Conservation (phyloP, 371 early-diverging fungal genomes). For the Haplosporangium sp. region DNA sequence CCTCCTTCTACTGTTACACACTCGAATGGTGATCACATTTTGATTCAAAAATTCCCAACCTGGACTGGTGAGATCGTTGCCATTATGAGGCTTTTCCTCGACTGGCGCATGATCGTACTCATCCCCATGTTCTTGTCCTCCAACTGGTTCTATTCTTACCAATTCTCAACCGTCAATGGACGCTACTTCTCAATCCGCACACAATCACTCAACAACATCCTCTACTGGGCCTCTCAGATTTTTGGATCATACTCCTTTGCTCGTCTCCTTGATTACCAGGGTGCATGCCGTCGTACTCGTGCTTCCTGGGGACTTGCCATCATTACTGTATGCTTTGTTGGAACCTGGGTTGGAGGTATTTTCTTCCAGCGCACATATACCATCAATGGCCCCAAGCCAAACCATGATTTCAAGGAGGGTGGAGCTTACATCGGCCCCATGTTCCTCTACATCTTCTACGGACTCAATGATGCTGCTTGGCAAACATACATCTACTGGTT, state of each 20-base stretch:
- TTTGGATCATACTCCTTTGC: too few species aligned
- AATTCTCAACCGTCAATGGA: conserved; percentile 49
- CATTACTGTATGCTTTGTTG: neutral
- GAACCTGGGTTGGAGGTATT: conserved; percentile 7
- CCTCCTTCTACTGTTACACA: conserved; percentile 71
- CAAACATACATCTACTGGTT: conserved; percentile 79
- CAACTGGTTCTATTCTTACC: conserved; percentile 85
- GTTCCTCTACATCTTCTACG: conserved; percentile 64
- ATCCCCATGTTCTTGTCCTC: conserved; percentile 79
- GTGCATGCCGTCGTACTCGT: too few species aligned
- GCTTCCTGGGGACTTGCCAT: too few species aligned
- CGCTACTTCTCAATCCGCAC: too few species aligned
- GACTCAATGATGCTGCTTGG: conserved; percentile 53
- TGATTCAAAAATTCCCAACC: conserved; percentile 61
- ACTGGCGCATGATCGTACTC: conserved; percentile 73
- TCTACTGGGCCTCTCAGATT: too few species aligned
- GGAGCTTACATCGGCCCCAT: conserved; percentile 53
- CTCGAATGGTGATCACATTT: conserved; percentile 72
- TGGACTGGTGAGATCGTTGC: conserved; percentile 70
- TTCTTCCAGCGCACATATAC: conserved; percentile 10
- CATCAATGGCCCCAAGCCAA: conserved; percentile 1
- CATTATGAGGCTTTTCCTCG: conserved; percentile 70
- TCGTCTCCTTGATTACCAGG: too few species aligned
- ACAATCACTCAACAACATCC: too few species aligned
- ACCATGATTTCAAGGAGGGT: conserved; percentile 6